phyloP scores from a whole-genome alignment of 176 grass and related monocot species.

The Oryza punctata region DNA sequence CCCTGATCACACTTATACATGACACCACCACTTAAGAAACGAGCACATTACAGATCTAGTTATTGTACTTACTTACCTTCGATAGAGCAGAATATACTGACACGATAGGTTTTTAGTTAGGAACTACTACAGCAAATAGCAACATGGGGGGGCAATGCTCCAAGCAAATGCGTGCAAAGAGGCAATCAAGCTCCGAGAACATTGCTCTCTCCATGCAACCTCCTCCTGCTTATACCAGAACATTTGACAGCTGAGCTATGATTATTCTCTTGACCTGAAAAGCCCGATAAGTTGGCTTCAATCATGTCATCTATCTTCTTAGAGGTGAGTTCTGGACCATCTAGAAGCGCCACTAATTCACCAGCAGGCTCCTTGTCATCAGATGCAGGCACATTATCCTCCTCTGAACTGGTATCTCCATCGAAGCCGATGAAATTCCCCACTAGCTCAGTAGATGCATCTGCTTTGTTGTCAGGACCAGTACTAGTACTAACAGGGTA shows the following conservation, averaged over 20 bases:
- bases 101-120: not conserved
- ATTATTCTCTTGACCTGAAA: constrained; percentile 21
- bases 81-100: not conserved
- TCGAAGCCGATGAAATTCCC: constrained; percentile 46
- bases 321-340: not conserved
- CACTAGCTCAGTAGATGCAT: constrained; percentile 20
- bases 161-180: not conserved
- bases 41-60: not conserved
- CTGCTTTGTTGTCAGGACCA: not conserved
- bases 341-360: constrained; percentile 10
- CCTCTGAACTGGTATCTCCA: not conserved
- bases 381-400: not conserved
- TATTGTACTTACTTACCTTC: not conserved
- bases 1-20: not conserved
- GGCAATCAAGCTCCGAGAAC: constrained; percentile 10
- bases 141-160: not conserved
- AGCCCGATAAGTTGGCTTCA: constrained; percentile 34
- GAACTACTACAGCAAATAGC: not conserved
- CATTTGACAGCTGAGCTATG: not conserved
- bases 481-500: not conserved
- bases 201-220: constrained; percentile 28
- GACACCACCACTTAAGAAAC: not conserved
- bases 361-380: not conserved
- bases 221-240: constrained; percentile 41
- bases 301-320: constrained; percentile 56